Evolutionary conservation across 805 yeast species (phyloP).

Genomic region (Metschnikowia arizonensis): DNA sequence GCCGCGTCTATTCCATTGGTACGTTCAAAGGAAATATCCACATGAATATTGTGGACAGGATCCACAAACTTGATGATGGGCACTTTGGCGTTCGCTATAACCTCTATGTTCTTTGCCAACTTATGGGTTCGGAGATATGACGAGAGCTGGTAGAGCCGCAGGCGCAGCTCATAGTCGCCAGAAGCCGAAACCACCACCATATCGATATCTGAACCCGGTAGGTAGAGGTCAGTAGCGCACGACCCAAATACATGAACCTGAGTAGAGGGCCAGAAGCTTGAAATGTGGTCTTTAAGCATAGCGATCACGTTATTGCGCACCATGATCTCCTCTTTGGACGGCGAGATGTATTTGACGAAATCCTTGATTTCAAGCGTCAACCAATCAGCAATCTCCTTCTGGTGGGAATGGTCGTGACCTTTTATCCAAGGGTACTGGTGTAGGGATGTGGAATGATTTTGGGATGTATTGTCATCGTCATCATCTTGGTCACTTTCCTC

Average conservation of each 20-base stretch:
- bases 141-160: conserved; percentile 68
- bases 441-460: neutral
- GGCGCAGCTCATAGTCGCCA: conserved; percentile 57
- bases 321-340: conserved; percentile 67
- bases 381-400: conserved; percentile 81
- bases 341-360: conserved; percentile 81
- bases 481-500: conserved; percentile 21
- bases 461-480: conserved; percentile 12
- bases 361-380: conserved; percentile 80
- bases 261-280: conserved; percentile 69
- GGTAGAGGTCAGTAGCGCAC: conserved; percentile 84
- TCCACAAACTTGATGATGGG: conserved; percentile 93
- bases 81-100: conserved; percentile 84
- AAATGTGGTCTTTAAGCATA: conserved; percentile 50
- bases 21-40: conserved; percentile 88
- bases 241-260: conserved; percentile 89
- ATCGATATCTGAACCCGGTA: conserved; percentile 95
- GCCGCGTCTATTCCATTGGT: conserved; percentile 83
- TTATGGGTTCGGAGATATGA: conserved; percentile 57
- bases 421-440: conserved; percentile 65
- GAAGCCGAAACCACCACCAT: conserved; percentile 72
- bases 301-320: conserved; percentile 63
- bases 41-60: conserved; percentile 60
- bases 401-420: conserved; percentile 71
- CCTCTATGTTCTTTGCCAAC: conserved; percentile 72